Percentiles rank a stretch among this genome's conserved stretches.
Evolutionary conservation across 2,329 filamentous ascomycete genomes (phyloP).

Genomic region (Stylonectria norvegica): DNA sequence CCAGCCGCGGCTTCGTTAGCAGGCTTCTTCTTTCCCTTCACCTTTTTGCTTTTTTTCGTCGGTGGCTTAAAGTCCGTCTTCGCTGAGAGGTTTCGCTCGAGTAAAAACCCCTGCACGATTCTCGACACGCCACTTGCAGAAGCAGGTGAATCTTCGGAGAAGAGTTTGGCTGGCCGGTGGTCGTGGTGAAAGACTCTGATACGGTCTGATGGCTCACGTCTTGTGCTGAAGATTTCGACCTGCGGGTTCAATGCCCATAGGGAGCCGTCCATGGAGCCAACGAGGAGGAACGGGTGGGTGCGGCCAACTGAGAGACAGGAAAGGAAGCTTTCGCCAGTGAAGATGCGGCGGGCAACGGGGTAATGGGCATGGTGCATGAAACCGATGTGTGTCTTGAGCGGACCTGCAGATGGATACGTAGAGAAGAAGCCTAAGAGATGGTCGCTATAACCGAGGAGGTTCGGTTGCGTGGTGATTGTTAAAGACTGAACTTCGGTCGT

Average conservation of each 20-base stretch:
- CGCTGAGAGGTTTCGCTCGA: constrained; percentile 48
- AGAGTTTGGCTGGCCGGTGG: constrained; percentile 38
- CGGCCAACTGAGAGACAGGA: constrained; percentile 48
- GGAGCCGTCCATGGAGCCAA: constrained; percentile 53
- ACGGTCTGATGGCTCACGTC: constrained; percentile 33
- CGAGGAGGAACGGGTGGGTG: constrained; percentile 51
- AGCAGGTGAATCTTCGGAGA: constrained; percentile 27
- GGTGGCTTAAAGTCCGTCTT: constrained; percentile 39
- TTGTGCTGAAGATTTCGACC: constrained; percentile 35
- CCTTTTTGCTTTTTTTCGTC: constrained; percentile 35
- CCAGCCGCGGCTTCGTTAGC: constrained; percentile 29
- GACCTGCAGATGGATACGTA: constrained; percentile 50
- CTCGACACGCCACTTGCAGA: constrained; percentile 45
- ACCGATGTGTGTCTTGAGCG: constrained; percentile 50
- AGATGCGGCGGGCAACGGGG: constrained; percentile 50
- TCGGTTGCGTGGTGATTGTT: constrained; percentile 50
- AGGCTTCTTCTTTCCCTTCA: constrained; percentile 37
- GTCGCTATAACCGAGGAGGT: constrained; percentile 53
- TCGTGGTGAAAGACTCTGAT: constrained; percentile 52
- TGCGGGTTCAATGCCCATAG: constrained; percentile 46
- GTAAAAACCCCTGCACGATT: constrained; percentile 50
- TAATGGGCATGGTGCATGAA: constrained; percentile 53
- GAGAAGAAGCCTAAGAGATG: constrained; percentile 54
- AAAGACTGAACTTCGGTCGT: constrained; percentile 51
- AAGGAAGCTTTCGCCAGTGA: constrained; percentile 48